These are phyloP conservation scores for Aspergillus taichungensis DNA, from an alignment of 495 filamentous ascomycete genomes.

Conservation along the genomic window DNA sequence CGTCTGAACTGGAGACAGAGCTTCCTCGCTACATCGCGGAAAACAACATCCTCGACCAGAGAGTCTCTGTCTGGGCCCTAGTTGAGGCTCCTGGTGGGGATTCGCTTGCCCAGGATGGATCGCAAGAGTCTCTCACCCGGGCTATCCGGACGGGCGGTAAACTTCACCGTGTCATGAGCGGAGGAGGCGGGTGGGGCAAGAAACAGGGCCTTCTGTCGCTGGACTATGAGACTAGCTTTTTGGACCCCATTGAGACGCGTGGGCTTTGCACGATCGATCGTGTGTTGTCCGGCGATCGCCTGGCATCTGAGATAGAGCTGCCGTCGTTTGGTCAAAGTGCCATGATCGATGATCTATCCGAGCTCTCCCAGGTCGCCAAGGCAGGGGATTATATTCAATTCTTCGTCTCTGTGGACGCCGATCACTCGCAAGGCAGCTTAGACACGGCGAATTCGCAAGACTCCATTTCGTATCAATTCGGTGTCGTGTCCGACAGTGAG, in stretches of 20 bases:
- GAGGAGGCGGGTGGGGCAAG: constrained; percentile 83
- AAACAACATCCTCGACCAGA: constrained; percentile 32
- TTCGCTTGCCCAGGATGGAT: constrained; percentile 9
- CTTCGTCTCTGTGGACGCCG: constrained; percentile 30
- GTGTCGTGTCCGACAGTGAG: constrained; percentile 23
- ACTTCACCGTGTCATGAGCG: constrained; percentile 65
- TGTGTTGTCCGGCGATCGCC: constrained; percentile 14
- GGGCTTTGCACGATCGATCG: constrained; percentile 10
- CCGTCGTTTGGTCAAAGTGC: constrained; percentile 16
- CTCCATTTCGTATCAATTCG: constrained; percentile 22
- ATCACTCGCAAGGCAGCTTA: not conserved
- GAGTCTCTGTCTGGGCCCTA: constrained; percentile 70
- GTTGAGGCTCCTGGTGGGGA: constrained; percentile 30
- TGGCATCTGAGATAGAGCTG: constrained; percentile 4
- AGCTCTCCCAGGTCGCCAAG: constrained; percentile 37
- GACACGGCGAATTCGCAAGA: not conserved
- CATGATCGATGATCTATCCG: constrained; percentile 26
- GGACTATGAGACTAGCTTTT: constrained; percentile 54
- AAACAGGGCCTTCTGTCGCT: constrained; percentile 79
- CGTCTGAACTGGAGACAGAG: constrained; percentile 60
- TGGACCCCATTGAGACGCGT: constrained; percentile 5
- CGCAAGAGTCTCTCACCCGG: constrained; percentile 15
- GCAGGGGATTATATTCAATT: constrained; percentile 42
- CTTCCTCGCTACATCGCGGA: constrained; percentile 52
- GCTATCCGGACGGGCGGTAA: constrained; percentile 37